Base-by-base conservation (phyloP, 106 monocot genomes). In the Dioscorea alata region DNA sequence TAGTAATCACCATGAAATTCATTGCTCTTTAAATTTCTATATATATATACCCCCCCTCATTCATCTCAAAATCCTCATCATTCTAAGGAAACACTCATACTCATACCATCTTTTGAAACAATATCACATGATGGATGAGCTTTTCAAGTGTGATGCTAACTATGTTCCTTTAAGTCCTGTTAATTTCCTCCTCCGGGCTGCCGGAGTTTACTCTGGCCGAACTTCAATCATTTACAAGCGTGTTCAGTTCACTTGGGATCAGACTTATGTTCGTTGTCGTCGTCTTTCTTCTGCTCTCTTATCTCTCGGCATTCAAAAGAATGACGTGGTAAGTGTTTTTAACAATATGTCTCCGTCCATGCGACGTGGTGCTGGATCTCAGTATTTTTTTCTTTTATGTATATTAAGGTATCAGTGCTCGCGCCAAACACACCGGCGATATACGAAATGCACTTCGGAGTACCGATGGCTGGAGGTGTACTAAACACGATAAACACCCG, bases 391-490 rank as follows among this genome's bases (percentile, higher is more conserved):
- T 16, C 4, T 6, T 2, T 57, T 4, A 5, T 22, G 42, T 16
- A 61, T 33, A 12, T 63, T 5, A 14, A 87, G 87, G 86, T 94
- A 2, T 94, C 94, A 0, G 81, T 94, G 9, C 69, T 90, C 0
- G 88, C 94, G 0, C 91, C 94, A 0, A 94, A 94, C 63, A 52
- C 86, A 1, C 88, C 90, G 6, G 88, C 90, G 0, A 23, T 83
- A 20, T 87, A 85, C 61, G 91, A 94, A 72, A 73, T 85, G 79
- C 94, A 94, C 74, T 94, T 94, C 50, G 90, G 69, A 9, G 94
- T 94, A 33, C 91, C 90, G 23, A 94, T 94, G 90, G 77, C 83
- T 21, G 94, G 94, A 6, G 90, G 90, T 2, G 83, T 94, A 33
- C 74, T 91, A 23, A 88, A 88, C 85, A 61, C 85, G 69, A 77